These are phyloP conservation scores for Mediolabrus comicus DNA, from an alignment of 108 stramenopile species.

Conservation along the genomic window DNA sequence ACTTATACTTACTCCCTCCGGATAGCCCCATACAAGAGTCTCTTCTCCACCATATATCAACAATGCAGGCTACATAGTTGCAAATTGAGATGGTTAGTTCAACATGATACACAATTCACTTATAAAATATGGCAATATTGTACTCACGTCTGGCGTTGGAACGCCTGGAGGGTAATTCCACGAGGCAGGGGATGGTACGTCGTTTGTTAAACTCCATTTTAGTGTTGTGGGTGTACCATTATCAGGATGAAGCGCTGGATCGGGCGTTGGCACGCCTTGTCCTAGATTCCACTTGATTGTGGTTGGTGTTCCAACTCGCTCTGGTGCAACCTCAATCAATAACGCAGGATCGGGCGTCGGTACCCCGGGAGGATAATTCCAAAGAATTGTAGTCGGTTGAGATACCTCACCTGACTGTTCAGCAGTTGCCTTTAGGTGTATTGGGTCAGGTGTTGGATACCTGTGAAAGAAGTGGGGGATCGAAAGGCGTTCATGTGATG, in stretches of 20 bases:
- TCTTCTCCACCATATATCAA: background rate
- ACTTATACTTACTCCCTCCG: background rate
- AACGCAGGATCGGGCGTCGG: slow-evolving; percentile 28
- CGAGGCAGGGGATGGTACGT: slow-evolving; percentile 23
- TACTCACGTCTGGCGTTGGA: background rate
- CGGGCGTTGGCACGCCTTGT: slow-evolving; percentile 11
- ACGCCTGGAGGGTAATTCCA: background rate
- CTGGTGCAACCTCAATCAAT: slow-evolving; percentile 2
- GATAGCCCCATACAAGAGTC: slow-evolving; percentile 3
- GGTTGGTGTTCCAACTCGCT: slow-evolving; percentile 7
- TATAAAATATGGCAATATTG: too few relatives aligned
- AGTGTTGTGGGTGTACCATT: slow-evolving; percentile 6
- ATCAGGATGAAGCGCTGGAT: slow-evolving; percentile 10
- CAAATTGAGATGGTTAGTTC: too few relatives aligned
- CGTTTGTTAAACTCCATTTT: slow-evolving; percentile 8
- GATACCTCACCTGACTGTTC: too few relatives aligned
- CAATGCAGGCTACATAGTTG: too few relatives aligned
- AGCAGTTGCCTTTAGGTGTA: slow-evolving; percentile 1
- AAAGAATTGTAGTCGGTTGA: slow-evolving; percentile 9
- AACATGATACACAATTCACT: too few relatives aligned
- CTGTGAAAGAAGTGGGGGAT: background rate
- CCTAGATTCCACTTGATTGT: slow-evolving; percentile 21
- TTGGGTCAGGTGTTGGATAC: slow-evolving; percentile 31
- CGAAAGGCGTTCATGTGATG: background rate
- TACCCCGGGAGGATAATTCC: slow-evolving; percentile 13